Evolutionary conservation across 306 rosid genomes (phyloP).

Genomic region (Quercus aquifolioides): DNA sequence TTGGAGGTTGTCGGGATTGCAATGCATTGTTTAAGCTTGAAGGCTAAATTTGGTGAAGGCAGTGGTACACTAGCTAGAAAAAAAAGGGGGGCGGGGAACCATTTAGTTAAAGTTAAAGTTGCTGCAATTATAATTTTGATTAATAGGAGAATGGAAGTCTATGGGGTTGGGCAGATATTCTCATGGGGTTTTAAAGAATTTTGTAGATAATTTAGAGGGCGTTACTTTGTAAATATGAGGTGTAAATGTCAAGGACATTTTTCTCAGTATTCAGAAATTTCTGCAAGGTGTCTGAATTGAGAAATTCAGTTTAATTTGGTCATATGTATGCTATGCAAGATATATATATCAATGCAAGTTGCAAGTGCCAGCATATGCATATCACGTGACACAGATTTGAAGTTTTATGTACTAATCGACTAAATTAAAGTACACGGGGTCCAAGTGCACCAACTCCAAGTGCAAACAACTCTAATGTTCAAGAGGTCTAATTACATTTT

Average conservation of each 20-base stretch:
- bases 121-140: background rate
- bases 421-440: too few relatives aligned
- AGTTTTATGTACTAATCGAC: too few relatives aligned
- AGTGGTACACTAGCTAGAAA: background rate
- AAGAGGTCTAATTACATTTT: too few relatives aligned
- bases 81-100: background rate
- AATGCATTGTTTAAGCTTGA: background rate
- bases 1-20: too few relatives aligned
- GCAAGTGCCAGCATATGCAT: too few relatives aligned
- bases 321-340: background rate
- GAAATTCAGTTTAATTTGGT: background rate
- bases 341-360: background rate
- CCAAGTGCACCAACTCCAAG: too few relatives aligned
- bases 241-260: constrained; percentile 60
- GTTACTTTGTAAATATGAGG: constrained; percentile 79
- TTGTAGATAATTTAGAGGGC: constrained; percentile 60
- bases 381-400: too few relatives aligned
- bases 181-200: constrained; percentile 46
- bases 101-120: too few relatives aligned
- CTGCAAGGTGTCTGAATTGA: background rate
- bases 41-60: constrained; percentile 18
- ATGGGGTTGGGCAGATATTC: constrained; percentile 15
- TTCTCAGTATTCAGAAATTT: background rate
- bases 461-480: too few relatives aligned
- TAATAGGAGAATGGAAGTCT: constrained; percentile 8